Conservation (phyloP, 192 early-diverging fungal genomes). For the Entomortierella beljakovae region DNA sequence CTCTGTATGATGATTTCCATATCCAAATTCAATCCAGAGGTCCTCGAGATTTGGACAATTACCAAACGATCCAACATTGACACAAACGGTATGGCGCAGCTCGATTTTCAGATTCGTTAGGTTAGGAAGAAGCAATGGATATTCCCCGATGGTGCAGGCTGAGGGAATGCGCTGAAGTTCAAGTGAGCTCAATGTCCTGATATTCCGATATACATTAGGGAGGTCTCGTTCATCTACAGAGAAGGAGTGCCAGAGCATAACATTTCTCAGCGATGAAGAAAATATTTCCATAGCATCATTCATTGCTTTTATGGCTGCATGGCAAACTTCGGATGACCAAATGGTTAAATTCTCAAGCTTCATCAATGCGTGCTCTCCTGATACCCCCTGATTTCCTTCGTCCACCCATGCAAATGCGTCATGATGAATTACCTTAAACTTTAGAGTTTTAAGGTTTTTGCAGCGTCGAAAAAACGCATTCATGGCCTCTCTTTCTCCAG, state of each 20-base stretch:
- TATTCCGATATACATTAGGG: neutral
- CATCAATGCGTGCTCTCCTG: too few species aligned
- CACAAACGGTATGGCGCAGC: neutral
- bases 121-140: neutral
- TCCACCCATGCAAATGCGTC: constrained; percentile 5
- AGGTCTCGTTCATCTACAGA: too few species aligned
- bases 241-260: too few species aligned
- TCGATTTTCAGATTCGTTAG: neutral
- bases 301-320: too few species aligned
- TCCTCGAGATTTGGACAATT: constrained; percentile 15
- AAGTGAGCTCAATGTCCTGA: neutral
- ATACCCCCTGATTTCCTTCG: neutral
- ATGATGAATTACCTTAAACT: neutral
- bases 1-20: too few species aligned
- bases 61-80: constrained; percentile 8
- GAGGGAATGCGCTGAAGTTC: neutral
- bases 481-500: constrained; percentile 5
- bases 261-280: too few species aligned
- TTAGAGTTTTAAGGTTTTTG: neutral
- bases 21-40: constrained; percentile 1
- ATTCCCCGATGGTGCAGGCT: neutral
- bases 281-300: too few species aligned
- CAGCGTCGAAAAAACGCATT: constrained; percentile 15
- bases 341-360: too few species aligned
- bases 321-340: too few species aligned